Evolutionary conservation across 805 yeast genomes (phyloP).

Genomic region (Zygosaccharomyces bisporus): DNA sequence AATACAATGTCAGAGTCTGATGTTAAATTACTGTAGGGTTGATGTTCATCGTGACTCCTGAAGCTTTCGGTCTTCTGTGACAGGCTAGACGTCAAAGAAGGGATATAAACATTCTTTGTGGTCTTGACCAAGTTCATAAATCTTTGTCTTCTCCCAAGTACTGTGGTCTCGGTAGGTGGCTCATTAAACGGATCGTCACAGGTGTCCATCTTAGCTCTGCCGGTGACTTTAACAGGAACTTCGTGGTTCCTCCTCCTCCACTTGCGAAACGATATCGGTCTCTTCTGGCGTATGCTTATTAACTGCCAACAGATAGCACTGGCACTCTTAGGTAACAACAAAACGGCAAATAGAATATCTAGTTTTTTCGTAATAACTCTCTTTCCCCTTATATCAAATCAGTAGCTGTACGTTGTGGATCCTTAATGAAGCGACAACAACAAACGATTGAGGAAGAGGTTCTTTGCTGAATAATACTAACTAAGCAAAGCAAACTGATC

Average conservation of each 20-base stretch:
- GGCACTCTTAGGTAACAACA: constrained; percentile 17
- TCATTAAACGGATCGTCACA: constrained; percentile 7
- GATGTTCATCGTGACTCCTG: constrained; percentile 16
- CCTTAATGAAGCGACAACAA: background rate
- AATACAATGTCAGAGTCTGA: constrained; percentile 57
- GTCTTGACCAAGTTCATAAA: constrained; percentile 49
- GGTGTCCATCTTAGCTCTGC: constrained; percentile 10
- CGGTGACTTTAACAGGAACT: constrained; percentile 12
- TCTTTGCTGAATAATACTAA: background rate
- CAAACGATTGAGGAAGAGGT: background rate
- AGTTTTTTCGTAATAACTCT: background rate
- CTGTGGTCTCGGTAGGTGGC: background rate
- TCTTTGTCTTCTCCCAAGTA: constrained; percentile 41
- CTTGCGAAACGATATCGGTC: constrained; percentile 21
- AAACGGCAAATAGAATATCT: constrained; percentile 19
- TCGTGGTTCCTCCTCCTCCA: constrained; percentile 17
- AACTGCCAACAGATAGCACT: constrained; percentile 9
- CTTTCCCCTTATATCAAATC: background rate
- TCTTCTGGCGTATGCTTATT: constrained; percentile 10
- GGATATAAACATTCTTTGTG: constrained; percentile 57
- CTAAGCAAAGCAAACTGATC: background rate
- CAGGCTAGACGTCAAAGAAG: constrained; percentile 46
- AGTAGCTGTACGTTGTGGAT: background rate
- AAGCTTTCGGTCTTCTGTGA: constrained; percentile 48
- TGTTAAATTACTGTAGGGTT: constrained; percentile 40